Evolutionary conservation across 2,329 filamentous ascomycete genomes (phyloP).

Genomic region (Colletotrichum echinochloae): DNA sequence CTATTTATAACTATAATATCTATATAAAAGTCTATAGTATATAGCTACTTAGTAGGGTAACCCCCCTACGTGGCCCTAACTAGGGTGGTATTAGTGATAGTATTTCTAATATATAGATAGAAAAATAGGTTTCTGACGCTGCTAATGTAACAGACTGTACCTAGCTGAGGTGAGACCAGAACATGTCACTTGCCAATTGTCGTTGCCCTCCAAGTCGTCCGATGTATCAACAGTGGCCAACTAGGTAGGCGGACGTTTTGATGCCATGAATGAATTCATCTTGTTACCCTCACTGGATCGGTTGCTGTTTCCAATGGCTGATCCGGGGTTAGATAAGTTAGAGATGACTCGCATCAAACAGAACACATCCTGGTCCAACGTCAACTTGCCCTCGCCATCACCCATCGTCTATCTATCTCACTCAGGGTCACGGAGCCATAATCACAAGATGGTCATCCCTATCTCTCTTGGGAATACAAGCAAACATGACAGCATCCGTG

Average conservation of each 20-base stretch:
- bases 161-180: neutral
- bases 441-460: neutral
- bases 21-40: too few species aligned
- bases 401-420: neutral
- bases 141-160: too few species aligned
- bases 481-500: neutral
- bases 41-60: too few species aligned
- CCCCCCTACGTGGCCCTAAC: too few species aligned
- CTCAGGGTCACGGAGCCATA: neutral
- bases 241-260: neutral
- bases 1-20: too few species aligned
- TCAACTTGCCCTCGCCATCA: neutral
- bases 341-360: neutral
- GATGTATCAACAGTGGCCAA: neutral
- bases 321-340: too few species aligned
- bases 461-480: neutral
- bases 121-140: too few species aligned
- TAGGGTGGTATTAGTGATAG: too few species aligned
- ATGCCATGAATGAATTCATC: neutral
- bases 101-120: too few species aligned
- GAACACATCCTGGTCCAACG: neutral
- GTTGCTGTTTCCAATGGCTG: neutral
- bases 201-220: neutral
- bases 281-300: neutral
- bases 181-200: too few species aligned